Evolutionary conservation across 768 basidiomycete species (phyloP), one percentile per base, ranked within the genome.

Genomic region (Clathrus columnatus): DNA sequence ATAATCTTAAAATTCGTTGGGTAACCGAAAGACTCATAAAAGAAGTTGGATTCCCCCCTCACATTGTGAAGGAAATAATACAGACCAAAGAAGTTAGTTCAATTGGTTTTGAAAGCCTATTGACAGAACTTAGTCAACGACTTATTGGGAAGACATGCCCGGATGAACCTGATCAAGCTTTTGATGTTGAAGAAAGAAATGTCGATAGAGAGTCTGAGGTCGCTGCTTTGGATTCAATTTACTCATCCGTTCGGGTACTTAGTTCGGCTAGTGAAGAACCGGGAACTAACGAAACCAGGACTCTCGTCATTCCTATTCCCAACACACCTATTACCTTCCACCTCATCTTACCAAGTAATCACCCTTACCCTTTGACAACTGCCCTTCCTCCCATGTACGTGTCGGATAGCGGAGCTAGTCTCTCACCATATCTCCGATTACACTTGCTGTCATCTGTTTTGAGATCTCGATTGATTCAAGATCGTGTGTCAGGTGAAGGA

Each of bases 351-450:
- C 76, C 81, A 23, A 58, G 69, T 4, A 64, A 71, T 20, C 75
- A 77, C 21, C 67, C 67, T 0, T 73, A 75, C 61, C 74, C 73
- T 66, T 79, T 68, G 62, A 76, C 61, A 57, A 75, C 60, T 63
- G 72, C 64, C 20, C 78, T 81, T 54, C 79, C 84, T 0, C 81
- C 89, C 0, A 80, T 93, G 69, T 95, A 85, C 65, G 65, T 95
- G 51, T 21, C 52, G 8, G 23, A 7, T n/a, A 77, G 84, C 1
- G 91, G 89, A 0, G 63, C 70, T 0, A 76, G 79, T 1, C 73
- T 85, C 4, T 80, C 93, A 0, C 78, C 90, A 1, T 95, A 95
- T 67, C 72, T 94, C 54, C 83, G 90, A 20, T 77, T 95, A 4
- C 84, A 94, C 63, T 76, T 96, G n/a, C 75, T 90, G 29, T 77